A percentile compares a stretch with the other conserved stretches of the same genome.
These are phyloP conservation scores for Beauveria asiatica DNA, from an alignment of 2,329 filamentous ascomycete genomes.

Conservation along the genomic window DNA sequence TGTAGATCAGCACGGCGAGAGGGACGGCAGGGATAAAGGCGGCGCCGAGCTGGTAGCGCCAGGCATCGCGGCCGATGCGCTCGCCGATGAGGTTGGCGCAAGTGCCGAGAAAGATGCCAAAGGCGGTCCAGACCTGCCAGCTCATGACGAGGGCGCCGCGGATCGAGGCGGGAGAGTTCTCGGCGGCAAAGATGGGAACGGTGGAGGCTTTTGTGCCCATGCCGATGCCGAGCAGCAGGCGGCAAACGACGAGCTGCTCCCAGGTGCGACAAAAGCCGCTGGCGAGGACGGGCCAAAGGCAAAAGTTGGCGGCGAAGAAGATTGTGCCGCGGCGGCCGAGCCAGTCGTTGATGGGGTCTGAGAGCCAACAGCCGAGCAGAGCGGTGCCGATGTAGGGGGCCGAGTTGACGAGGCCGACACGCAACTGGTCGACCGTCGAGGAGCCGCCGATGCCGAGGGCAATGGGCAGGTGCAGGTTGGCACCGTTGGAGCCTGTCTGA, in stretches of 20 bases:
- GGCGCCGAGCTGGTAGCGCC: conserved; percentile 57
- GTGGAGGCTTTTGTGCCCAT: conserved; percentile 67
- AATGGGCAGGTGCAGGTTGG: conserved; percentile 52
- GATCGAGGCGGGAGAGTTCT: conserved; percentile 60
- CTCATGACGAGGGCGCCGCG: conserved; percentile 74
- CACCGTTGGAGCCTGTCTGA: conserved; percentile 55
- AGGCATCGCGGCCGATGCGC: conserved; percentile 32
- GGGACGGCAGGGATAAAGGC: conserved; percentile 54
- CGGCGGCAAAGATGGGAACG: conserved; percentile 69
- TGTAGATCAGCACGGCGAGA: conserved; percentile 48
- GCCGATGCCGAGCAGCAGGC: conserved; percentile 67
- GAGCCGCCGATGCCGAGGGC: conserved; percentile 36
- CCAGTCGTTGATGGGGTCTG: conserved; percentile 49
- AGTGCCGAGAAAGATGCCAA: conserved; percentile 54
- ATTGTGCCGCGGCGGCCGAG: conserved; percentile 46
- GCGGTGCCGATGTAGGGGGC: conserved; percentile 42
- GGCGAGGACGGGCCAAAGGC: conserved; percentile 61
- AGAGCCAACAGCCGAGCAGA: conserved; percentile 53
- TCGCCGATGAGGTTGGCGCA: conserved; percentile 46
- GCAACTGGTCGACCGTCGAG: conserved; percentile 30
- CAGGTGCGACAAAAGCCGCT: conserved; percentile 63
- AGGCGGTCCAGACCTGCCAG: conserved; percentile 63
- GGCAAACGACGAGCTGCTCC: conserved; percentile 61
- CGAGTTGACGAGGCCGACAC: conserved; percentile 62
- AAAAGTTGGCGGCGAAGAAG: conserved; percentile 67